A percentile compares a stretch with the other conserved stretches of the same genome.
phyloP scores from a whole-genome alignment of 352 stramenopile species.

The Elongisporangium anandrum region DNA sequence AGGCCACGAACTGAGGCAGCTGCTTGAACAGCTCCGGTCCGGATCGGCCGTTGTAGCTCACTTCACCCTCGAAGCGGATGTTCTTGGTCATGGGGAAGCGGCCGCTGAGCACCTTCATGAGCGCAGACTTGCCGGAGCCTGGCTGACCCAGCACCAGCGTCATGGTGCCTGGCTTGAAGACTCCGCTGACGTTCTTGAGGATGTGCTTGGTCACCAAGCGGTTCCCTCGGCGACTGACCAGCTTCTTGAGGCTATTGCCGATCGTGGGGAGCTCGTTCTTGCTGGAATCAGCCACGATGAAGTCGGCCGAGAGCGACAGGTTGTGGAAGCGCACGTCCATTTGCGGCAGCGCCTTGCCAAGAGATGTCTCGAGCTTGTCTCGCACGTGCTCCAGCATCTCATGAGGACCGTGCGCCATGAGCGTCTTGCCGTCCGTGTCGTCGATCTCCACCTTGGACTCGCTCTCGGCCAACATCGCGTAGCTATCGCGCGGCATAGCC shows the following conservation, averaged over 20 bases:
- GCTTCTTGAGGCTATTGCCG: slow-evolving; percentile 16
- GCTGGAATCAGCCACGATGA: slow-evolving; percentile 12
- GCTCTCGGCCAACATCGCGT: too few relatives aligned
- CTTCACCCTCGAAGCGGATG: slow-evolving; percentile 14
- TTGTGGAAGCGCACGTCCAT: slow-evolving; percentile 27
- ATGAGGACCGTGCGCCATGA: slow-evolving; percentile 11
- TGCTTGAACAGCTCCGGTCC: slow-evolving; percentile 8
- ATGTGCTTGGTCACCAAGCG: slow-evolving; percentile 24
- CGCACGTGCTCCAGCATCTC: slow-evolving; percentile 10
- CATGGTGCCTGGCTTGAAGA: slow-evolving; percentile 26
- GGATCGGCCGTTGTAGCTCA: slow-evolving; percentile 21
- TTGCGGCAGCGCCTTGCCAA: slow-evolving; percentile 21
- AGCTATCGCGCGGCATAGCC: too few relatives aligned
- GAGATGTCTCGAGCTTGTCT: slow-evolving; percentile 17
- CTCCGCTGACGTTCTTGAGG: slow-evolving; percentile 28
- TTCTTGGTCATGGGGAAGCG: slow-evolving; percentile 17
- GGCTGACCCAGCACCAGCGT: slow-evolving; percentile 33
- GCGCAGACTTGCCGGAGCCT: slow-evolving; percentile 16
- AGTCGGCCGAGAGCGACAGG: slow-evolving; percentile 20
- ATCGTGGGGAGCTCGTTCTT: slow-evolving; percentile 28
- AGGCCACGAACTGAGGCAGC: slow-evolving; percentile 22
- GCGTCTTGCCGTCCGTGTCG: background rate
- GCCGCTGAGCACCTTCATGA: slow-evolving; percentile 15
- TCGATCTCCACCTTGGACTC: background rate
- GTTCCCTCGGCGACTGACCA: slow-evolving; percentile 18